phyloP scores from a whole-genome alignment of 805 yeast species.

The Scheffersomyces coipomensis region DNA sequence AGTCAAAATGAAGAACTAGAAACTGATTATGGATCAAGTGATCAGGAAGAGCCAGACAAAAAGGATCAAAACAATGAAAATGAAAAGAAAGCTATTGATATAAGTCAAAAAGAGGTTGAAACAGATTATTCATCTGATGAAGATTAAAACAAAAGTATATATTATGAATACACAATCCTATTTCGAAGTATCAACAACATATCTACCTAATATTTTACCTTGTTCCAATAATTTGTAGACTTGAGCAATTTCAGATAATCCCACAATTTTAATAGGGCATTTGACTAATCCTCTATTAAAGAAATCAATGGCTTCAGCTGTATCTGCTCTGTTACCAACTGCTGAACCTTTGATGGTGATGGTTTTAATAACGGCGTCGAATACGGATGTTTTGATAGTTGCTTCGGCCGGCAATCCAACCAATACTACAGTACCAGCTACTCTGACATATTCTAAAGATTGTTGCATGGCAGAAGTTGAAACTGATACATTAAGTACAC shows the following conservation, averaged over 20 bases:
- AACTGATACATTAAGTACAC: constrained; percentile 72
- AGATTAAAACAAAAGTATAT: background rate
- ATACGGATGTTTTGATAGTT: constrained; percentile 64
- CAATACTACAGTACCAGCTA: constrained; percentile 32
- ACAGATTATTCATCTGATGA: constrained; percentile 11
- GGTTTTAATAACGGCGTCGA: constrained; percentile 71
- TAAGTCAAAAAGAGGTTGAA: constrained; percentile 5
- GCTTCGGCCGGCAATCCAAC: constrained; percentile 85
- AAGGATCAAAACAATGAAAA: constrained; percentile 13
- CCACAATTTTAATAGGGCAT: constrained; percentile 74
- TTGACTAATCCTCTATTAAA: constrained; percentile 68
- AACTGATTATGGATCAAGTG: constrained; percentile 1
- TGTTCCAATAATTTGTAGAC: constrained; percentile 77
- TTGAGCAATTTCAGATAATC: constrained; percentile 65
- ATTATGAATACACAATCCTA: too few relatives aligned
- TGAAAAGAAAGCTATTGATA: too few relatives aligned
- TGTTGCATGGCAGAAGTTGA: constrained; percentile 65
- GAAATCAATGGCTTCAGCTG: constrained; percentile 78
- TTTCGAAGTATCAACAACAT: constrained; percentile 76
- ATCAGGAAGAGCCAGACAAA: constrained; percentile 6
- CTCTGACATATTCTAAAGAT: constrained; percentile 48
- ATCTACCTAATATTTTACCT: constrained; percentile 86
- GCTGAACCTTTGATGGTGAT: constrained; percentile 76
- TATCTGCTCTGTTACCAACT: constrained; percentile 87
- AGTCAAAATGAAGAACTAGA: background rate